Evolutionary conservation across 129 eudicot species (phyloP), one percentile per base, ranked within the genome.

Genomic region (Arctium minus): DNA sequence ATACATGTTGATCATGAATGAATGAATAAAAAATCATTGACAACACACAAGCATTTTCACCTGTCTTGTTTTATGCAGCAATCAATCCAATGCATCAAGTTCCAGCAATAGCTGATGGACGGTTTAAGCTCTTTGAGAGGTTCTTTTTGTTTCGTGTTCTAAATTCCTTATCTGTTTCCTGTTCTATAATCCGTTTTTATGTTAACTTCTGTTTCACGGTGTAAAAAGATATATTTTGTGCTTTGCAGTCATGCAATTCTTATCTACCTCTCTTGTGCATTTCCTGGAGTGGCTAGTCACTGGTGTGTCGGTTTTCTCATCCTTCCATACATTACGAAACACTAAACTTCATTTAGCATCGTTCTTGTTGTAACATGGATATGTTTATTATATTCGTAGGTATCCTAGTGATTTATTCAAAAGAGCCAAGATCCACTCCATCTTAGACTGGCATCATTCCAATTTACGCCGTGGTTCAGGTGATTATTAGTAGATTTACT

Each of bases 391-490:
- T 9, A 70, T 13, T 48, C 1, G 17, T 81, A 96, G 99, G 99
- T 96, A 96, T 87, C 99, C 99, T 13, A 76, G 87, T 84, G 99
- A 96, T 82, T 70, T 91, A 31, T 75, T 29, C n/a, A 85, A 78
- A 78, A 88, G 98, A 83, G 94, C 98, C n/a, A 91, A 93, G 86
- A 81, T 93, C 75, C 85, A 96, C 73, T 91, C 98, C 9, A 92
- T 90, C 62, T 85, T 96, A 75, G 98, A 96, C 84, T 96, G 99
- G 99, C 99, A 96, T 85, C 99, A 96, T 88, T 78, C 90, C 56
- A 96, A 90, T 85, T 73, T 96, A 80, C 98, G 97, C 3, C 85
- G 87, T 37, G 97, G 97, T 72, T 64, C 98, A 91, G 91, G 98
- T 95, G 74, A 74, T 71, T 60, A 22, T 22, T 22, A 22, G 27